A percentile compares a stretch with the other conserved stretches of the same genome.
Evolutionary conservation across 2,329 filamentous ascomycete species (phyloP).

Genomic region (Magnaporthiopsis rhizophila): DNA sequence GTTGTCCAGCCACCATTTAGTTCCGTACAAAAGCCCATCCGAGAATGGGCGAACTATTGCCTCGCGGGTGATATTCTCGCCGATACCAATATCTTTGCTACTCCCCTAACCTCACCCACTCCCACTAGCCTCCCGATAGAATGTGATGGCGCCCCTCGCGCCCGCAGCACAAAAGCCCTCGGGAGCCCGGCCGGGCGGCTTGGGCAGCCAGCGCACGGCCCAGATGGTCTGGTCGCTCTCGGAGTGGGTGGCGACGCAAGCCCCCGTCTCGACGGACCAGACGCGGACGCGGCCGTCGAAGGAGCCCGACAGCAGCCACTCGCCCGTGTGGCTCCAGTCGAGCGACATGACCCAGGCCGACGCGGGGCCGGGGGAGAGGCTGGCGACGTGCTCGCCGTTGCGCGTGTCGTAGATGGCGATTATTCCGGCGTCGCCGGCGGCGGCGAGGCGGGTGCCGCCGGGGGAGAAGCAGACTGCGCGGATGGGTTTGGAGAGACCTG

Average conservation of each 20-base stretch:
- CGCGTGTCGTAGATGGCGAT: slow-evolving; percentile 89
- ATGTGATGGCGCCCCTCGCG: slow-evolving; percentile 65
- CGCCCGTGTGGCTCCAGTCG: slow-evolving; percentile 89
- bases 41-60: no score
- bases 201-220: slow-evolving; percentile 77
- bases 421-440: slow-evolving; percentile 79
- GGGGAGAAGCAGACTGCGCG: slow-evolving; percentile 84
- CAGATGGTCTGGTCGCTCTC: slow-evolving; percentile 79
- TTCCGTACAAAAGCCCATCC: no score
- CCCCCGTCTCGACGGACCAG: slow-evolving; percentile 78
- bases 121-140: slow-evolving; percentile 82
- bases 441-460: slow-evolving; percentile 73
- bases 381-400: slow-evolving; percentile 87
- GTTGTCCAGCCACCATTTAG: no score
- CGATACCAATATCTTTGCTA: background rate
- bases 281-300: slow-evolving; percentile 95
- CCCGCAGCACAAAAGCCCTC: slow-evolving; percentile 74
- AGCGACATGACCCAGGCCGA: slow-evolving; percentile 83
- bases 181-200: slow-evolving; percentile 45
- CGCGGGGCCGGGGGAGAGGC: slow-evolving; percentile 44
- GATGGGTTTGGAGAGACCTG: slow-evolving; percentile 79
- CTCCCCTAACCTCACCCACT: background rate
- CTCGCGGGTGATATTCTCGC: no score
- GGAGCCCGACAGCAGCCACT: slow-evolving; percentile 79
- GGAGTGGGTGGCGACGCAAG: slow-evolving; percentile 87